A percentile compares a stretch with the other conserved stretches of the same genome.
Evolutionary conservation across 1,284 basidiomycete genomes (phyloP).

Genomic region (Garcileccinum viscosum): DNA sequence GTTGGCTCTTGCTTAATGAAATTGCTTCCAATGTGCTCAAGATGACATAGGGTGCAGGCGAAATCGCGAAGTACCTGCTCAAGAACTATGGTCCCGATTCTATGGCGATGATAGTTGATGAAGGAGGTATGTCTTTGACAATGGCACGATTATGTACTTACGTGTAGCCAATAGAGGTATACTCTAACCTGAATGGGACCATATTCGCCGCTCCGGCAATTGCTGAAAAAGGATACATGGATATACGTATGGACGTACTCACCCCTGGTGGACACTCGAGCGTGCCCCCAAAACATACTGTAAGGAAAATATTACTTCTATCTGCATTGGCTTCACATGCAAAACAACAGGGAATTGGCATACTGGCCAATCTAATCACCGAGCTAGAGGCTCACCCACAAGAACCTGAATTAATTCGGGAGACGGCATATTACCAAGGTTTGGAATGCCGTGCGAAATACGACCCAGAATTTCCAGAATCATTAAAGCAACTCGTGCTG

Average conservation of each 20-base stretch:
- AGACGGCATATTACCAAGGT: conserved; percentile 35
- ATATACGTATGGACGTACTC: conserved; percentile 58
- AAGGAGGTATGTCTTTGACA: conserved; percentile 42
- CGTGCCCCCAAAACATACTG: conserved; percentile 62
- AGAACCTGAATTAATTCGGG: conserved; percentile 41
- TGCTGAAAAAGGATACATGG: conserved; percentile 70
- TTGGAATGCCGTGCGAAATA: conserved; percentile 34
- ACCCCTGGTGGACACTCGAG: conserved; percentile 75
- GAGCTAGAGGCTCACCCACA: conserved; percentile 57
- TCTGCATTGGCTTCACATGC: neutral
- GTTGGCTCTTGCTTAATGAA: conserved; percentile 5
- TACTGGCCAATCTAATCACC: conserved; percentile 57
- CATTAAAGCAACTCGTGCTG: conserved; percentile 36
- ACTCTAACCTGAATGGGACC: conserved; percentile 42
- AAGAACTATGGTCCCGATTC: conserved; percentile 58
- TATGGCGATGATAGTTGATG: conserved; percentile 62
- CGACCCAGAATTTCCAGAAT: conserved; percentile 35
- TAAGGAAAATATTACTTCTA: conserved; percentile 28
- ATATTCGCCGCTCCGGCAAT: conserved; percentile 58
- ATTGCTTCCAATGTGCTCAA: conserved; percentile 16
- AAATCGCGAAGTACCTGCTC: conserved; percentile 53
- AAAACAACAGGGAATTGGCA: conserved; percentile 57
- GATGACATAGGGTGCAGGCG: conserved; percentile 50
- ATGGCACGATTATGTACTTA: neutral
- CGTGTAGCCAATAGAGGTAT: conserved; percentile 37